Evolutionary conservation across 2,329 filamentous ascomycete species (phyloP).

Genomic region (Raffaelea deltoideospora): DNA sequence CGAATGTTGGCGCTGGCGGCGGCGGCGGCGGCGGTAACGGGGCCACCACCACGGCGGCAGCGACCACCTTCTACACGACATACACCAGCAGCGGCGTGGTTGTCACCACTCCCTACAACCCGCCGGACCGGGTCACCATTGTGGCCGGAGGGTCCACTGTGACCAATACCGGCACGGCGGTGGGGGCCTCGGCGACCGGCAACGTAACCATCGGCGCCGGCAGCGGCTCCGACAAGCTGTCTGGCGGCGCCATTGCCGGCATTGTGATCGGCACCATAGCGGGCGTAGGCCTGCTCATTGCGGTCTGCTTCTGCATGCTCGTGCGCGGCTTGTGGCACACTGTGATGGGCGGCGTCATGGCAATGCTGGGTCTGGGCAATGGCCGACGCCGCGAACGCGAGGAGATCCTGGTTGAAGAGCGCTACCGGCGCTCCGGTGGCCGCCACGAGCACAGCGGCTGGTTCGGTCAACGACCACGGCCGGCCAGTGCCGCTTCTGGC

Average conservation of each 20-base stretch:
- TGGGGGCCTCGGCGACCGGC: slow-evolving; percentile 25
- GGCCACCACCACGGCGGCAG: slow-evolving; percentile 19
- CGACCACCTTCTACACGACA: slow-evolving; percentile 19
- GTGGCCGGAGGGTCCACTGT: slow-evolving; percentile 36
- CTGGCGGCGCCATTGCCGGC: slow-evolving; percentile 61
- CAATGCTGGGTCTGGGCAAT: slow-evolving; percentile 45
- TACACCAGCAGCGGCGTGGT: slow-evolving; percentile 21
- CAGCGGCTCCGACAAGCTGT: slow-evolving; percentile 29
- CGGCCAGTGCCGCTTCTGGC: slow-evolving; percentile 19
- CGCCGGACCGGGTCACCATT: slow-evolving; percentile 36
- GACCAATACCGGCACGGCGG: slow-evolving; percentile 37
- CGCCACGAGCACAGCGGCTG: slow-evolving; percentile 42
- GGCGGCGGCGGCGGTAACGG: slow-evolving; percentile 12
- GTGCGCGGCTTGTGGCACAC: slow-evolving; percentile 46
- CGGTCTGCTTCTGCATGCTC: slow-evolving; percentile 64
- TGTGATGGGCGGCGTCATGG: slow-evolving; percentile 37
- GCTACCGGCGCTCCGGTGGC: slow-evolving; percentile 34
- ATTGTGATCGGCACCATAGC: slow-evolving; percentile 63
- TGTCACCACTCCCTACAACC: slow-evolving; percentile 39
- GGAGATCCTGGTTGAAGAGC: slow-evolving; percentile 42
- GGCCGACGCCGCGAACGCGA: slow-evolving; percentile 30
- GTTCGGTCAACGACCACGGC: slow-evolving; percentile 29
- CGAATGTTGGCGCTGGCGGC: slow-evolving; percentile 24
- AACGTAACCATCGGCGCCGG: slow-evolving; percentile 22
- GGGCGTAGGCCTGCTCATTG: slow-evolving; percentile 49